Evolutionary conservation across 1,284 basidiomycete genomes (phyloP).

Genomic region (Ustilago crameri): DNA sequence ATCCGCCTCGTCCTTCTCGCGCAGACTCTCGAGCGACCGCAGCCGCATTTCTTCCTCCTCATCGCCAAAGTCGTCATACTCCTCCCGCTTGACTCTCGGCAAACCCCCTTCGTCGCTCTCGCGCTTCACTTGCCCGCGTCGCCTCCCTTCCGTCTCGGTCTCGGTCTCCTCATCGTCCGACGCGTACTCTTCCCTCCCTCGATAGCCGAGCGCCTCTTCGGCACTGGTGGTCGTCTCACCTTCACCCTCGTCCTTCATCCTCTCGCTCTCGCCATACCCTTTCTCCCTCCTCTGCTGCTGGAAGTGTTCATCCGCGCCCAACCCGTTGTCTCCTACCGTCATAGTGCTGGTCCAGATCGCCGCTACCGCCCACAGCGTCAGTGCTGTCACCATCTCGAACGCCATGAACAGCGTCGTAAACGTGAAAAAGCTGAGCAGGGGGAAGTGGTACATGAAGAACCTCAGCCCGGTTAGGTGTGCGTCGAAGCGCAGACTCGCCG

Average conservation of each 20-base stretch:
- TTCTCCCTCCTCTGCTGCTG: slow-evolving; percentile 14
- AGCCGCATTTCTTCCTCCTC: slow-evolving; percentile 26
- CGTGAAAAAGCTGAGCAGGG: slow-evolving; percentile 55
- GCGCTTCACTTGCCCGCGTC: slow-evolving; percentile 7
- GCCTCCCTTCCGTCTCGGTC: slow-evolving; percentile 22
- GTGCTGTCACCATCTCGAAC: slow-evolving; percentile 61
- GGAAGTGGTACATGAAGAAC: slow-evolving; percentile 65
- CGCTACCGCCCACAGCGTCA: slow-evolving; percentile 59
- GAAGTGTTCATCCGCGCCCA: slow-evolving; percentile 42
- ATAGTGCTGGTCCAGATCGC: slow-evolving; percentile 57
- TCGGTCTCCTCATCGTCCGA: slow-evolving; percentile 38
- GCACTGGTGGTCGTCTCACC: slow-evolving; percentile 14
- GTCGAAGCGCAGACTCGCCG: slow-evolving; percentile 60
- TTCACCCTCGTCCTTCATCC: slow-evolving; percentile 3
- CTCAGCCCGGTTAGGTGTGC: slow-evolving; percentile 61
- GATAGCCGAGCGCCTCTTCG: slow-evolving; percentile 7
- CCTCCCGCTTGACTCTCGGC: slow-evolving; percentile 34
- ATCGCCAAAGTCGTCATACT: slow-evolving; percentile 6
- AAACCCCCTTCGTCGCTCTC: slow-evolving; percentile 8
- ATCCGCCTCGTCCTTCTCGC: slow-evolving; percentile 47
- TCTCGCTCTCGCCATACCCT: not conserved
- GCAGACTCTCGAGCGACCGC: slow-evolving; percentile 45
- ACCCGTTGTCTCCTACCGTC: slow-evolving; percentile 12
- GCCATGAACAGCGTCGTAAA: slow-evolving; percentile 61
- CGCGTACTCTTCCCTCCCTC: not conserved